Evolutionary conservation across 768 basidiomycete species (phyloP).

Genomic region (Calocera cornea): DNA sequence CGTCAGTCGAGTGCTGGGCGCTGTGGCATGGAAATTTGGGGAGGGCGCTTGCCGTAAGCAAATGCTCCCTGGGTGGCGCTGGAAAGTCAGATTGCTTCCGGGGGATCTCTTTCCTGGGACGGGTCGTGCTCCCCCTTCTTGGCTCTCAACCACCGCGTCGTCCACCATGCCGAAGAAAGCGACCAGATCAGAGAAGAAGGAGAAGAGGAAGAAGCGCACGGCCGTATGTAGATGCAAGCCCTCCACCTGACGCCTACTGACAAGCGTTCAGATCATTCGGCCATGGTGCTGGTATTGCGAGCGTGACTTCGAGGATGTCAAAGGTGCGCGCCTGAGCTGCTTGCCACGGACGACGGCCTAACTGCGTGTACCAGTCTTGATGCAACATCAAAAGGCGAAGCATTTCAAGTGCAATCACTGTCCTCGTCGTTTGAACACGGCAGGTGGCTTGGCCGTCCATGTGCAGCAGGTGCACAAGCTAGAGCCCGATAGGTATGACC

Average conservation of each 20-base stretch:
- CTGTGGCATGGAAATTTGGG: no score
- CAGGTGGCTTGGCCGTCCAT: conserved; percentile 93
- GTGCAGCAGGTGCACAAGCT: conserved; percentile 98
- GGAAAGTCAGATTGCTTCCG: not conserved
- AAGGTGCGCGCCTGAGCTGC: conserved; percentile 42
- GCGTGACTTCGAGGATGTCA: conserved; percentile 98
- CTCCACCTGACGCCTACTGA: conserved; percentile 5
- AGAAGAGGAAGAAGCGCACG: conserved; percentile 33
- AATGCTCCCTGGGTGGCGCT: not conserved
- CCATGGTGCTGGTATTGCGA: conserved; percentile 99
- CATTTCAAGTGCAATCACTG: conserved; percentile 98
- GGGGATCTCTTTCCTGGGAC: not conserved
- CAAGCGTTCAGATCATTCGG: conserved; percentile 46
- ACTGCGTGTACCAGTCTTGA: conserved; percentile 49
- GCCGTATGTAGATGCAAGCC: not conserved
- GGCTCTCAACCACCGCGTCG: not conserved
- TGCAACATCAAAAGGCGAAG: conserved; percentile 99
- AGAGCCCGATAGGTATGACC: conserved; percentile 78
- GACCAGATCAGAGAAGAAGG: conserved; percentile 38
- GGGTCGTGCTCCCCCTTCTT: not conserved
- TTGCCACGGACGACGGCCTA: not conserved
- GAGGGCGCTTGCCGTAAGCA: no score
- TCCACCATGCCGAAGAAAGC: conserved; percentile 1
- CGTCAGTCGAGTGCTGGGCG: no score
- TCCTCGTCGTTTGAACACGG: conserved; percentile 88